A percentile compares a stretch with the other conserved stretches of the same genome.
phyloP scores from a whole-genome alignment of 371 early-diverging fungal species.

The Ordospora pajunii region DNA sequence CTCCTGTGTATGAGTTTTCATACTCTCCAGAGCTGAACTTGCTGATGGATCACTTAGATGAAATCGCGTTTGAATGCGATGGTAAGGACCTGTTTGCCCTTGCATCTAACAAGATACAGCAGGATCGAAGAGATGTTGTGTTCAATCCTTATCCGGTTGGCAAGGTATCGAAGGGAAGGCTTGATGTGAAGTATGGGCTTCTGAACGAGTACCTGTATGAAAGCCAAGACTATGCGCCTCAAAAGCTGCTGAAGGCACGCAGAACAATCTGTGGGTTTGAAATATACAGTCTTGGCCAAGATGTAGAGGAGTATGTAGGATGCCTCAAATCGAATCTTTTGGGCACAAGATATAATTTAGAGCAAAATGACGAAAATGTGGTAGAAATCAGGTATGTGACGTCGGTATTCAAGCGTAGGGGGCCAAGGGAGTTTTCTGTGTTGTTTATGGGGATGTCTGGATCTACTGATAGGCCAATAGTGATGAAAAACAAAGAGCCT shows the following conservation, averaged over 20 bases:
- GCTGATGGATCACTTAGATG: neutral
- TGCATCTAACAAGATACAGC: neutral
- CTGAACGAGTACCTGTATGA: conserved; percentile 24
- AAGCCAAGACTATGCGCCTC: conserved; percentile 12
- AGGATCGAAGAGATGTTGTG: neutral
- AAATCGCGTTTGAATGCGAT: neutral
- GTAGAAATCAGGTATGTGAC: conserved; percentile 28
- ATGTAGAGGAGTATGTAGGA: neutral
- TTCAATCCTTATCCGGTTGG: conserved; percentile 11
- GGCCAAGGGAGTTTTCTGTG: conserved; percentile 28
- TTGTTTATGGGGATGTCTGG: neutral
- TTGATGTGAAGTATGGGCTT: conserved; percentile 2
- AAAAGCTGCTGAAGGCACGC: conserved; percentile 6
- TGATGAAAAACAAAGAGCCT: conserved; percentile 56
- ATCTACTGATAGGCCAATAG: conserved; percentile 14
- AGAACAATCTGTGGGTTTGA: conserved; percentile 36
- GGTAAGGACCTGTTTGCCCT: neutral
- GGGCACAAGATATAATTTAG: conserved; percentile 29
- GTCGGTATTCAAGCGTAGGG: conserved; percentile 21
- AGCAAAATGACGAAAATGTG: neutral
- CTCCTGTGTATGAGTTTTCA: neutral
- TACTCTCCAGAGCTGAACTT: neutral
- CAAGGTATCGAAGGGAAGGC: conserved; percentile 4
- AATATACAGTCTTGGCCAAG: neutral
- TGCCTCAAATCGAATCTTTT: conserved; percentile 24